Base-by-base conservation (phyloP, 2,329 filamentous ascomycete species). In the Penicillium sp. region DNA sequence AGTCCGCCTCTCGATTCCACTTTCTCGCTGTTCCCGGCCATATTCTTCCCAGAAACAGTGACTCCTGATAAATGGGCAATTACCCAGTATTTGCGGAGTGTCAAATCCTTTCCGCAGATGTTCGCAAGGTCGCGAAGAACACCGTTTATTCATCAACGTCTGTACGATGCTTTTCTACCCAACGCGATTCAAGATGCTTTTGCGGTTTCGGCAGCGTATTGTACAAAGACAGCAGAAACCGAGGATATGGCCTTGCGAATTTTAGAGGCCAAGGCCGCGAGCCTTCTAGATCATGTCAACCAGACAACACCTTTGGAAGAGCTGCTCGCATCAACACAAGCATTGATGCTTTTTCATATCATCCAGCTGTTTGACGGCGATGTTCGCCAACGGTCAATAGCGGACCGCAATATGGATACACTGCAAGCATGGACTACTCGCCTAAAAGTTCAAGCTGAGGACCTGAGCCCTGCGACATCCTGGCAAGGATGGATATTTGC, bases 281-380 rank as follows among this genome's bases (percentile, higher is more conserved):
- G 20, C 6, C 52, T 60, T 3, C 20, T 54, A 34, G 3, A 43
- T 5, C 41, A 56, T 34, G 41, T 51, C 17, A 34, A 38, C 15
- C 47, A 56, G n/a, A 38, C n/a, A 5, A 20, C 25, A 2, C 37
- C 57, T 7, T 8, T 60, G 15, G 41, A 48, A 14, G 35, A 58
- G 8, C 51, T 64, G 4, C 59, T 57, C 49, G 58, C 58, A 42
- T 42, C 49, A 14, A 37, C 50, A 1, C 54, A 49, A 45, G 42
- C 49, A 38, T 48, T 53, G 39, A 39, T 52, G 28, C 42, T 54
- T 14, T 54, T 57, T 14, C 59, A 61, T 1, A 59, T 56, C 1
- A 62, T 63, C 5, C 62, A 63, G 31, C 49, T 64, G 6, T 62
- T 64, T n/a, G 59, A 64, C n/a, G 59, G 62, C 14, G 51, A 62